Evolutionary conservation across 2,329 filamentous ascomycete species (phyloP).

Genomic region (Dichotomopilus funicola): DNA sequence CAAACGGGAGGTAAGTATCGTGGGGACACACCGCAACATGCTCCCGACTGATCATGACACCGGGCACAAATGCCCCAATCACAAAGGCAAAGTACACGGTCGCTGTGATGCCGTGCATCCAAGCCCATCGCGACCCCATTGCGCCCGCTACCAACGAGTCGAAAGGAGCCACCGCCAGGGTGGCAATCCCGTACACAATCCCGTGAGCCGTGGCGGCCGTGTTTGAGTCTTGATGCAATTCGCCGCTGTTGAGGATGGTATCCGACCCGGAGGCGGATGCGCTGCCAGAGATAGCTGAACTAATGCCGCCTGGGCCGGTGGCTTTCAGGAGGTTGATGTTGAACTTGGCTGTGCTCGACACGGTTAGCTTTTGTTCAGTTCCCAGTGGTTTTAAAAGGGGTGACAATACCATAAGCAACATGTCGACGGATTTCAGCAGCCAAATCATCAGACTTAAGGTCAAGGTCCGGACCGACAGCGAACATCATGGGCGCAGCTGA

Average conservation of each 20-base stretch:
- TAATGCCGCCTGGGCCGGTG: slow-evolving; percentile 16
- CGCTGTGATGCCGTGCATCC: slow-evolving; percentile 17
- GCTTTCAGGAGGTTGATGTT: slow-evolving; percentile 17
- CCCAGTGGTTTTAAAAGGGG: neutral
- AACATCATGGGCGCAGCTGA: slow-evolving; percentile 21
- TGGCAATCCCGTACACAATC: slow-evolving; percentile 19
- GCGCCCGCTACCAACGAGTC: slow-evolving; percentile 20
- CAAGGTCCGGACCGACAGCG: slow-evolving; percentile 19
- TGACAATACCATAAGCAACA: slow-evolving; percentile 19
- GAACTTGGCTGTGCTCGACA: slow-evolving; percentile 14
- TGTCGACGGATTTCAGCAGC: slow-evolving; percentile 21
- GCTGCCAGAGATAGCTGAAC: neutral
- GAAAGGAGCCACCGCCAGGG: slow-evolving; percentile 22
- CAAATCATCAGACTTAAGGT: slow-evolving; percentile 16
- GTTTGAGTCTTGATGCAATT: slow-evolving; percentile 7
- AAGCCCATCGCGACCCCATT: slow-evolving; percentile 16
- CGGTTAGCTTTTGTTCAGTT: neutral
- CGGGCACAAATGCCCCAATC: slow-evolving; percentile 22
- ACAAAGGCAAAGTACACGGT: slow-evolving; percentile 19
- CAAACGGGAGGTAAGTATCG: neutral
- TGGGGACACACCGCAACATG: slow-evolving; percentile 15
- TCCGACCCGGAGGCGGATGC: neutral
- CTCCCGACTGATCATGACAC: slow-evolving; percentile 19
- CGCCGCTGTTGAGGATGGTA: neutral
- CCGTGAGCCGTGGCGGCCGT: slow-evolving; percentile 22